phyloP scores from a whole-genome alignment of 768 basidiomycete species.

The Boletus patriciae region DNA sequence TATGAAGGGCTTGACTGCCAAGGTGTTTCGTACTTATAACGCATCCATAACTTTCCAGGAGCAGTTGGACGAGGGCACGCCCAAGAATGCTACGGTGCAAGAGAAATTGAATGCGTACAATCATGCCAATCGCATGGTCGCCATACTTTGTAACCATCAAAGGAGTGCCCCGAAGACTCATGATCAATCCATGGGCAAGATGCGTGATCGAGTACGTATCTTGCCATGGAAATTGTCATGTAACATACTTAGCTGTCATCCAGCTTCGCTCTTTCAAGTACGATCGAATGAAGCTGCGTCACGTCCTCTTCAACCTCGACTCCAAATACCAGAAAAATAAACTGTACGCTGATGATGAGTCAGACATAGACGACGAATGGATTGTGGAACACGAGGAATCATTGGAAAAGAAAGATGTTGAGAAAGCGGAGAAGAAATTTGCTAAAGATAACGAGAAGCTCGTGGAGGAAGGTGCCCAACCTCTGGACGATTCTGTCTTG shows the following conservation, averaged over 20 bases:
- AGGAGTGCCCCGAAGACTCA: slow-evolving; percentile 90
- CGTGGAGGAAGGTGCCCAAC: slow-evolving; percentile 63
- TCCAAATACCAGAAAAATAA: slow-evolving; percentile 79
- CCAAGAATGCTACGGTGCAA: slow-evolving; percentile 71
- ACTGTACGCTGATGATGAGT: slow-evolving; percentile 78
- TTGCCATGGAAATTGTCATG: background rate
- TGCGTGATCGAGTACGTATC: slow-evolving; percentile 77
- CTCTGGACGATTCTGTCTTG: slow-evolving; percentile 60
- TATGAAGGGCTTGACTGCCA: slow-evolving; percentile 98
- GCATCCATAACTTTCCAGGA: slow-evolving; percentile 96
- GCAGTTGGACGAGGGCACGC: slow-evolving; percentile 75
- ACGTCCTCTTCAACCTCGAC: slow-evolving; percentile 78
- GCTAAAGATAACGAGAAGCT: slow-evolving; percentile 91
- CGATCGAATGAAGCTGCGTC: slow-evolving; percentile 95
- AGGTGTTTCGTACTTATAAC: slow-evolving; percentile 99
- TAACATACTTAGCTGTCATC: slow-evolving; percentile 6
- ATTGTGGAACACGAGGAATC: slow-evolving; percentile 77
- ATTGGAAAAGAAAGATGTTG: slow-evolving; percentile 76
- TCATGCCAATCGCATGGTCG: slow-evolving; percentile 94
- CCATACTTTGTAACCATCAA: slow-evolving; percentile 99
- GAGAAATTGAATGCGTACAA: slow-evolving; percentile 98
- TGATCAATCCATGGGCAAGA: slow-evolving; percentile 91
- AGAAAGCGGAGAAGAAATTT: slow-evolving; percentile 92
- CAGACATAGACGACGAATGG: slow-evolving; percentile 93
- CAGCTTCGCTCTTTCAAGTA: slow-evolving; percentile 91